A percentile compares a stretch with the other conserved stretches of the same genome.
These are phyloP conservation scores for Cytospora piceae DNA, from an alignment of 2,329 filamentous ascomycete genomes.

Conservation along the genomic window DNA sequence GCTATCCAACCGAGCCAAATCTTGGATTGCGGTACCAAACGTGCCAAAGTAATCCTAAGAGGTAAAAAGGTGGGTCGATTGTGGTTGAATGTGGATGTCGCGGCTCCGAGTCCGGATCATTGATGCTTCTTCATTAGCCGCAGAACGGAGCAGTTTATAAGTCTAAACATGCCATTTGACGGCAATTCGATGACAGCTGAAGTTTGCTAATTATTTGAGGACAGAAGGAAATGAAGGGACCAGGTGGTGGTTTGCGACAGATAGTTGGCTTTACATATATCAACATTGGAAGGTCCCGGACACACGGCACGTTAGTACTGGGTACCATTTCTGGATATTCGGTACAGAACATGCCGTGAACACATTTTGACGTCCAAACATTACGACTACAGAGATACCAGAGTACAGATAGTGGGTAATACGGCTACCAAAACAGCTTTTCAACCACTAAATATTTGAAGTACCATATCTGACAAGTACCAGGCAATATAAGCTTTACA, in stretches of 20 bases:
- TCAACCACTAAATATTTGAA: no score
- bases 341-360: background rate
- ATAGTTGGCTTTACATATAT: background rate
- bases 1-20: conserved; percentile 5
- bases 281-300: background rate
- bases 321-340: background rate
- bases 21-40: background rate
- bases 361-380: background rate
- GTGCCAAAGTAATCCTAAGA: background rate
- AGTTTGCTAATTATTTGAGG: background rate
- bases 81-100: conserved; percentile 23
- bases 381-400: background rate
- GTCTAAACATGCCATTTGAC: background rate
- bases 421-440: no score
- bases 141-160: conserved; percentile 19
- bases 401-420: no score
- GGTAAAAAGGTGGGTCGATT: conserved; percentile 18
- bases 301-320: background rate
- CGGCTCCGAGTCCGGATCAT: conserved; percentile 25
- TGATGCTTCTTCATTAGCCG: conserved; percentile 17
- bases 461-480: no score
- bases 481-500: no score
- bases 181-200: background rate
- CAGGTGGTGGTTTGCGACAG: background rate
- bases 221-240: background rate